phyloP scores from a whole-genome alignment of 148 eudicot species.

The Camellia japonica region DNA sequence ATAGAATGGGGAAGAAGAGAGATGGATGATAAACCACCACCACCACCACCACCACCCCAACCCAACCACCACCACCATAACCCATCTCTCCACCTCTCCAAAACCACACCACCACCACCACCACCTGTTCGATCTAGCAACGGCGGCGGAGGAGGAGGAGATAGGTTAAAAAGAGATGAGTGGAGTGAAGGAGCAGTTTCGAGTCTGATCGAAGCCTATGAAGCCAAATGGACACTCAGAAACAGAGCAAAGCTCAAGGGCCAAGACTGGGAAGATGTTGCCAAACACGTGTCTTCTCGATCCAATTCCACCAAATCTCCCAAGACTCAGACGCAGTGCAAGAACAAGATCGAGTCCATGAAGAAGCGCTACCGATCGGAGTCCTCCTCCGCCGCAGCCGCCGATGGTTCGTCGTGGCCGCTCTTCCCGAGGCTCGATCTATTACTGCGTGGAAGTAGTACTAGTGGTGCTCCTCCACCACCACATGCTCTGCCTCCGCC shows the following conservation, averaged over 20 bases:
- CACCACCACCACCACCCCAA: not conserved
- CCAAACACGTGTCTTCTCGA: conserved; percentile 64
- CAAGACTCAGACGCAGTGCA: conserved; percentile 87
- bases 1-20: not conserved
- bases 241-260: conserved; percentile 92
- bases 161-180: conserved; percentile 75
- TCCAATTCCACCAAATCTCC: conserved; percentile 49
- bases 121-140: not conserved
- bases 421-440: conserved; percentile 64
- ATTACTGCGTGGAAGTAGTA: conserved; percentile 49
- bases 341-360: conserved; percentile 96
- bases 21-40: not conserved
- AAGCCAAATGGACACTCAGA: conserved; percentile 75
- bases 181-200: conserved; percentile 96
- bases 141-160: conserved; percentile 25
- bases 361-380: conserved; percentile 89
- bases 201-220: conserved; percentile 78
- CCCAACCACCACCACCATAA: too few relatives aligned
- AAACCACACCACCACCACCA: not conserved
- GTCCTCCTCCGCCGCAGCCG: conserved; percentile 48
- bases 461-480: conserved; percentile 14
- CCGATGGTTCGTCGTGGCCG: conserved; percentile 65
- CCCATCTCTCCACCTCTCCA: not conserved
- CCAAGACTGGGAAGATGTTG: conserved; percentile 96
- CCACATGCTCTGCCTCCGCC: not conserved